phyloP scores from a whole-genome alignment of 371 early-diverging fungal genomes.

The Apophysomyces ossiformis region DNA sequence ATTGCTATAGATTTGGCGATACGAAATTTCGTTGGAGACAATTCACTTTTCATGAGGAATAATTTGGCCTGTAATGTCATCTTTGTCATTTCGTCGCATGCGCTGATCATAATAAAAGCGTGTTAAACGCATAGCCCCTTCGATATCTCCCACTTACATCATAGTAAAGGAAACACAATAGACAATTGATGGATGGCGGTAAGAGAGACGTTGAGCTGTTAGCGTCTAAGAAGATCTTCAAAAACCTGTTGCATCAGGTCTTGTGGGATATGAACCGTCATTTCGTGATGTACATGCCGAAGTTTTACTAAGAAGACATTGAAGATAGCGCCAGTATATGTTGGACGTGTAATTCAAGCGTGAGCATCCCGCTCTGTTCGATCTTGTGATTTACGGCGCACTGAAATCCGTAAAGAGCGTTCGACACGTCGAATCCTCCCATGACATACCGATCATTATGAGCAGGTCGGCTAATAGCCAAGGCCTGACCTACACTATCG shows the following conservation, averaged over 20 bases:
- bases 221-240: not conserved
- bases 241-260: not conserved
- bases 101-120: too few relatives aligned
- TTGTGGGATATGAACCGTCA: not conserved
- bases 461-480: not conserved
- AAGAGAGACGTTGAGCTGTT: not conserved
- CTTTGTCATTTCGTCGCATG: too few relatives aligned
- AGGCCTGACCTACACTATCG: not conserved
- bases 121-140: too few relatives aligned
- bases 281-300: not conserved
- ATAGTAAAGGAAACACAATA: not conserved
- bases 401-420: not conserved
- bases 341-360: not conserved
- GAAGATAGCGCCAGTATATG: not conserved
- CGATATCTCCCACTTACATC: too few relatives aligned
- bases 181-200: not conserved
- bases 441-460: not conserved
- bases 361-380: not conserved
- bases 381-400: not conserved
- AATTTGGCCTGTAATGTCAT: too few relatives aligned
- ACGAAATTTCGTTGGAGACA: too few relatives aligned
- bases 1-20: too few relatives aligned
- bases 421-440: not conserved
- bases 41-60: too few relatives aligned
- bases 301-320: not conserved